phyloP scores from a whole-genome alignment of 1,284 basidiomycete species.

The Trichosporon inkin region DNA sequence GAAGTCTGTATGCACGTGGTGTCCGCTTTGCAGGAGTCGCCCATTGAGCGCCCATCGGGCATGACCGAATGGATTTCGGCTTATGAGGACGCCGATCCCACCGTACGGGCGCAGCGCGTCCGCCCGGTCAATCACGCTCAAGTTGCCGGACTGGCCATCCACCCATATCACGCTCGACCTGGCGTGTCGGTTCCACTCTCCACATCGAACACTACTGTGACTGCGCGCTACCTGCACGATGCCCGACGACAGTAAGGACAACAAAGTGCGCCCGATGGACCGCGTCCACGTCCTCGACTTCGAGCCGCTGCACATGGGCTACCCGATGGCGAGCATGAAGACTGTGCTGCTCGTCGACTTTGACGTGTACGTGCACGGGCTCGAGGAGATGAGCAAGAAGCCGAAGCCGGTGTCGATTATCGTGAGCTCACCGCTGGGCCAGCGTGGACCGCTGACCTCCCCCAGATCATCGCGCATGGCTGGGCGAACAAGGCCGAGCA shows the following conservation, averaged over 20 bases:
- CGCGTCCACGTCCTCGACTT: slow-evolving; percentile 27
- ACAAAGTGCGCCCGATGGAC: slow-evolving; percentile 9
- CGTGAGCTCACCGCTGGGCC: neutral
- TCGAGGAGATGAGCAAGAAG: slow-evolving; percentile 37
- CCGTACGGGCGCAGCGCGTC: neutral
- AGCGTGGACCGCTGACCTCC: neutral
- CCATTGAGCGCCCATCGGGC: neutral
- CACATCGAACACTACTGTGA: too few relatives aligned
- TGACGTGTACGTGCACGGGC: slow-evolving; percentile 35
- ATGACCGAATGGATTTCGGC: slow-evolving; percentile 5
- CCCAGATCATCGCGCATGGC: slow-evolving; percentile 41
- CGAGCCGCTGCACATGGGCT: slow-evolving; percentile 26
- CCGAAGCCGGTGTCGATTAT: slow-evolving; percentile 30
- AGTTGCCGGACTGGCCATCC: neutral
- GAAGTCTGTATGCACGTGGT: too few relatives aligned
- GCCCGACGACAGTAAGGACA: slow-evolving; percentile 3
- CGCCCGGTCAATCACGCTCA: neutral
- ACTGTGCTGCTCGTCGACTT: slow-evolving; percentile 32
- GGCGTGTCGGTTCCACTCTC: too few relatives aligned
- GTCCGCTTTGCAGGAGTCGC: neutral
- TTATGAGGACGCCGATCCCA: neutral
- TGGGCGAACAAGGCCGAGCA: slow-evolving; percentile 35
- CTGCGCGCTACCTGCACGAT: too few relatives aligned
- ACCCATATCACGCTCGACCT: neutral
- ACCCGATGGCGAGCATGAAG: slow-evolving; percentile 15